Base-by-base conservation (phyloP, 1,284 basidiomycete genomes). In the Somion occarium region DNA sequence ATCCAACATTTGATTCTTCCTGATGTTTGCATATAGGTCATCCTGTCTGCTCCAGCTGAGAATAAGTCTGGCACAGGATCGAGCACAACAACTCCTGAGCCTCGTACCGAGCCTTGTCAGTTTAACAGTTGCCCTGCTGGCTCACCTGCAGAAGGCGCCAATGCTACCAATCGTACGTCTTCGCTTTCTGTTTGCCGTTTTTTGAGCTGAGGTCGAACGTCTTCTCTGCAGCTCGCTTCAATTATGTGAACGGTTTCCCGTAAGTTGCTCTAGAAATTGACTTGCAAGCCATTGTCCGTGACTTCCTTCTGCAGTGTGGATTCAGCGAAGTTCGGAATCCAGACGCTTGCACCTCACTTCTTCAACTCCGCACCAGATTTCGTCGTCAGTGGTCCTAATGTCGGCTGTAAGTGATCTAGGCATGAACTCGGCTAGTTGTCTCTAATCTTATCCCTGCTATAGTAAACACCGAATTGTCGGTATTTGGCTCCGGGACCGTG, bases 371-470 rank as follows among this genome's bases (percentile, higher is more conserved):
- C 52, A 24, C 78, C 78, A 0, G 78, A 79, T 50, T 64, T 82
- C 24, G 70, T 79, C 4, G 67, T 82, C 12, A 71, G 71, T 51
- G 77, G 76, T 1, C 69, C 71, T 1, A 78, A 79, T 56, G 68
- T 76, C 13, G 74, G 75, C 52, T 68, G 72, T 73, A 53, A 64
- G 68, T 59, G 3, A 19, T 27, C 19, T 12, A n/a, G n/a, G n/a
- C n/a, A n/a, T n/a, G 4, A 11, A 46, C 18, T 46, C 44, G 34
- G 18, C 23, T 5, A 5, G 5, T 44, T 9, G 43, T 4, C 19
- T 15, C 43, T 44, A n/a, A 44, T 44, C 23, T 44, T 2, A 18
- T n/a, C 7, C 24, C 30, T 38, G 9, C 13, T 26, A 12, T 30
- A 27, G 44, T 15, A 11, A 52, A 52, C 44, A 75, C 58, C 69